A percentile compares a stretch with the other conserved stretches of the same genome.
These are phyloP conservation scores for Solanum ossicruentum DNA, from an alignment of 257 asterid species.

Conservation along the genomic window DNA sequence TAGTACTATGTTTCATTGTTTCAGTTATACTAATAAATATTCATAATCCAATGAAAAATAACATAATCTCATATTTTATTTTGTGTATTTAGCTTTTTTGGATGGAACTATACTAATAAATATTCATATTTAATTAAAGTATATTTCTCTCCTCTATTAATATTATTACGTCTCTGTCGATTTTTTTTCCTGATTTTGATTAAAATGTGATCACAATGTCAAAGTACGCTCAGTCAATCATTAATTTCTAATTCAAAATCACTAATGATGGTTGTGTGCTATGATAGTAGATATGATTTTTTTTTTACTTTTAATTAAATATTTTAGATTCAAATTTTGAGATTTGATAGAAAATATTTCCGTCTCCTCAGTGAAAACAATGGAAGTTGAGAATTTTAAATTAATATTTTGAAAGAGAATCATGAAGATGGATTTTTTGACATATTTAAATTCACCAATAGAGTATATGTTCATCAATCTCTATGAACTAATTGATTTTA, in stretches of 20 bases:
- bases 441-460: neutral
- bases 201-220: neutral
- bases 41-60: no score
- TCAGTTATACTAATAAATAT: no score
- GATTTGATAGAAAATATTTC: fast-evolving
- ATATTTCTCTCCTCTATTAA: neutral
- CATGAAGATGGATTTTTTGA: neutral
- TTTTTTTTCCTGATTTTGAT: neutral
- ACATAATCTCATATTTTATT: no score
- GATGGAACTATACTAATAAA: no score
- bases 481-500: neutral
- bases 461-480: neutral
- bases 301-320: neutral
- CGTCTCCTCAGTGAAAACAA: neutral
- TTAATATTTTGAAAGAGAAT: neutral
- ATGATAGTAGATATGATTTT: neutral
- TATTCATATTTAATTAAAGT: neutral
- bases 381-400: neutral
- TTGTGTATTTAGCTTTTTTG: no score
- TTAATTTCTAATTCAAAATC: neutral
- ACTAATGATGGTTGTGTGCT: no score
- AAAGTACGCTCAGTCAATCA: neutral
- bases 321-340: neutral
- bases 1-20: no score
- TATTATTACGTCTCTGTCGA: no score